A percentile compares a stretch with the other conserved stretches of the same genome.
phyloP scores from a whole-genome alignment of 1,284 basidiomycete species.

The Rhizopogon parksii region DNA sequence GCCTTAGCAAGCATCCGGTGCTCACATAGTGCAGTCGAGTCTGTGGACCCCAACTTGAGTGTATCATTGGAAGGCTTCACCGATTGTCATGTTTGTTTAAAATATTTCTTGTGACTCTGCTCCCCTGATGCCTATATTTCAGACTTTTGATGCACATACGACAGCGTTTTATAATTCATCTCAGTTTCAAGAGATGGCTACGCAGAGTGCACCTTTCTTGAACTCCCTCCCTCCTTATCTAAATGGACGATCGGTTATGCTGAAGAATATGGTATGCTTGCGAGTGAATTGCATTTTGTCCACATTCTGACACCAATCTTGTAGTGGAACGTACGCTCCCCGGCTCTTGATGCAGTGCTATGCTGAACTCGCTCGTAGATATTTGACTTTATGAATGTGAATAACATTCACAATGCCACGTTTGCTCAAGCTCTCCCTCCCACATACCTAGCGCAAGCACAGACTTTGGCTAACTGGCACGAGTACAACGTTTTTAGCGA shows the following conservation, averaged over 20 bases:
- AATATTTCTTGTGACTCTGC: conserved; percentile 21
- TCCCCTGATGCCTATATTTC: background rate
- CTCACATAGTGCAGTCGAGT: conserved; percentile 47
- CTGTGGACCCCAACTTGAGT: conserved; percentile 54
- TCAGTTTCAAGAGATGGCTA: conserved; percentile 46
- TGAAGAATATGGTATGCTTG: conserved; percentile 58
- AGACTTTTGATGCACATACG: conserved; percentile 50
- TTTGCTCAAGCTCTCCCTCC: conserved; percentile 49
- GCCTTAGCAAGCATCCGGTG: conserved; percentile 31
- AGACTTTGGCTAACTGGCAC: conserved; percentile 67
- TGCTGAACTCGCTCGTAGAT: conserved; percentile 34
- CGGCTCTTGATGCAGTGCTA: background rate
- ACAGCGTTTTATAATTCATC: conserved; percentile 45
- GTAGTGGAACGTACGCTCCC: conserved; percentile 54
- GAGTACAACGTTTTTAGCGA: conserved; percentile 69
- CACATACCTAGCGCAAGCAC: conserved; percentile 51
- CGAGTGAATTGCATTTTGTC: background rate
- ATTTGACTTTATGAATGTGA: conserved; percentile 71
- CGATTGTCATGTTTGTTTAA: conserved; percentile 48
- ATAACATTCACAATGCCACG: conserved; percentile 61
- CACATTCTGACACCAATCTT: background rate
- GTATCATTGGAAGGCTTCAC: conserved; percentile 61
- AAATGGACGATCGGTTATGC: conserved; percentile 47
- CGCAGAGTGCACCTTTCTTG: conserved; percentile 50
- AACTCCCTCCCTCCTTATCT: conserved; percentile 46